A percentile compares a stretch with the other conserved stretches of the same genome.
Evolutionary conservation across 108 stramenopile genomes (phyloP).

Genomic region (Nannochloropsis gaditana): DNA sequence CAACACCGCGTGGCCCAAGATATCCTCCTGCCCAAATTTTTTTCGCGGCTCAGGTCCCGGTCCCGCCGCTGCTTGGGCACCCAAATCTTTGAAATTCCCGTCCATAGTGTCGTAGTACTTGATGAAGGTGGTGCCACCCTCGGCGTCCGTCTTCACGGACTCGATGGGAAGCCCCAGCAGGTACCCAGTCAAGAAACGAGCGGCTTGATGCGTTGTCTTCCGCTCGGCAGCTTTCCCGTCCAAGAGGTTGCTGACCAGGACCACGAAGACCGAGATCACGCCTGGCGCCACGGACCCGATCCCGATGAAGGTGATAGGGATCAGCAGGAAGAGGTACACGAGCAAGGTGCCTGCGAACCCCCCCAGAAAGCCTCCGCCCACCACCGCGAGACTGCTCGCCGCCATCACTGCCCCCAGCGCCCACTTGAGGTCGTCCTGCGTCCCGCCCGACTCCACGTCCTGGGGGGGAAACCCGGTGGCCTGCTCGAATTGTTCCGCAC

Average conservation of each 20-base stretch:
- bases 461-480: slow-evolving; percentile 1
- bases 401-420: slow-evolving; percentile 36
- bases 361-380: slow-evolving; percentile 24
- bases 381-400: slow-evolving; percentile 24
- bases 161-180: neutral
- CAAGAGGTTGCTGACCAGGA: neutral
- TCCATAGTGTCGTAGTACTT: neutral
- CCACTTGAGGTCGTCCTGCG: slow-evolving; percentile 39
- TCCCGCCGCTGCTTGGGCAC: neutral
- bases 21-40: slow-evolving; percentile 12
- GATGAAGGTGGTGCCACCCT: neutral
- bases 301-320: slow-evolving; percentile 42
- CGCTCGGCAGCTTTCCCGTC: slow-evolving; percentile 1
- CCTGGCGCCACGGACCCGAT: slow-evolving; percentile 45
- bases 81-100: slow-evolving; percentile 1
- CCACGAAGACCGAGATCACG: slow-evolving; percentile 30
- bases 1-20: neutral
- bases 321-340: slow-evolving; percentile 30
- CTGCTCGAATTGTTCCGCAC: neutral
- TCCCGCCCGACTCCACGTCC: slow-evolving; percentile 10
- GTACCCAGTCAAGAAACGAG: neutral
- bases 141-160: neutral
- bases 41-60: slow-evolving; percentile 7
- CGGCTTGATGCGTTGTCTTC: slow-evolving; percentile 5
- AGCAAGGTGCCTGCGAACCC: neutral